Percentiles rank a stretch among this genome's conserved stretches.
Conservation (phyloP, 257 asterid species). For the Penstemon eatonii region DNA sequence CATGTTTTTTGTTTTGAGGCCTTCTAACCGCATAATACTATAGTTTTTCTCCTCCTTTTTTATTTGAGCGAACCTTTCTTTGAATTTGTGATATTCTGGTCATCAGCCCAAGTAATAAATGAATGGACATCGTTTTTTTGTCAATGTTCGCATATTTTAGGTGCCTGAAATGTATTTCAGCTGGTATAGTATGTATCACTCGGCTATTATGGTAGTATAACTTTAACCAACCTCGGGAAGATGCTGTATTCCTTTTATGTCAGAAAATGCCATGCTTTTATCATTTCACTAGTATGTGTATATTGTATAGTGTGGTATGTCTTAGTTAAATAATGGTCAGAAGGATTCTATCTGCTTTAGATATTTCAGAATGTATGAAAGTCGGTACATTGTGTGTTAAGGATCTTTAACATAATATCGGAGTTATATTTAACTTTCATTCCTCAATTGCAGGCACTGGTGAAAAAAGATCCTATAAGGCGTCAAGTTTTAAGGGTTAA, state of each 20-base stretch:
- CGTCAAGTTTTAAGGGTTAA: conserved; percentile 92
- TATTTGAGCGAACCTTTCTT: background rate
- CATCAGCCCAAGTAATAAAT: background rate
- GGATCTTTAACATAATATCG: background rate
- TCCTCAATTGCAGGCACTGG: conserved; percentile 63
- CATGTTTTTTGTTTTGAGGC: too few species aligned
- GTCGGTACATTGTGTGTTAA: background rate
- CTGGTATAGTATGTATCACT: background rate
- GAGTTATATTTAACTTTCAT: conserved; percentile 17
- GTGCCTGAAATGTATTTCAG: background rate
- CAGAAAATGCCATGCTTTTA: too few species aligned
- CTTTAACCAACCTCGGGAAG: background rate
- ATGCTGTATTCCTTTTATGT: background rate
- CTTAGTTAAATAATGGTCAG: conserved; percentile 50
- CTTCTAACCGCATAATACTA: too few species aligned
- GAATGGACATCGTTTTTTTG: too few species aligned
- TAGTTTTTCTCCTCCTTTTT: background rate
- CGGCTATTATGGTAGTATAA: background rate
- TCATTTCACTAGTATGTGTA: too few species aligned
- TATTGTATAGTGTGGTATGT: background rate
- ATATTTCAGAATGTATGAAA: too few species aligned
- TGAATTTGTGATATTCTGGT: background rate
- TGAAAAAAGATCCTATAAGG: conserved; percentile 86
- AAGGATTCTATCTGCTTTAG: conserved; percentile 31
- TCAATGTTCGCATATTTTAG: background rate